These are phyloP conservation scores for Yamadazyma sp. DNA, from an alignment of 805 yeast genomes.

Conservation along the genomic window DNA sequence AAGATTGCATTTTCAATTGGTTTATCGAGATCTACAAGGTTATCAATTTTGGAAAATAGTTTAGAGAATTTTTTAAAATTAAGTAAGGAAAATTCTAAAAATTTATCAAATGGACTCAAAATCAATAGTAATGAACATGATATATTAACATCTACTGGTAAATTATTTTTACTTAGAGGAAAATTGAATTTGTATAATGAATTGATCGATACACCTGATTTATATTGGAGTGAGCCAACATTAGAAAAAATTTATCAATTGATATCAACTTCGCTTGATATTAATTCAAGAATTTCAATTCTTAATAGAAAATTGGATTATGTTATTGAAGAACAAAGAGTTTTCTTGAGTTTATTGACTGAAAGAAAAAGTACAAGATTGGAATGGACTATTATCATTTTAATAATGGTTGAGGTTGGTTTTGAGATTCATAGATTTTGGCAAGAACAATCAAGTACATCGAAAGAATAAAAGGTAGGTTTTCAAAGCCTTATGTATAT, in stretches of 20 bases:
- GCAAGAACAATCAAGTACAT: too few relatives aligned
- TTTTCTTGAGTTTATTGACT: conserved; percentile 67
- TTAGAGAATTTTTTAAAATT: conserved; percentile 65
- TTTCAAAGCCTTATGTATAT: too few relatives aligned
- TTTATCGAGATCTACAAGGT: conserved; percentile 77
- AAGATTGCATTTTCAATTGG: conserved; percentile 90
- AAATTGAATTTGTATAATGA: conserved; percentile 83
- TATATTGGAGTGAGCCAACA: conserved; percentile 90
- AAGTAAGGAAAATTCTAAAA: conserved; percentile 63
- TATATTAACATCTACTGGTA: conserved; percentile 67
- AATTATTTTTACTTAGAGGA: conserved; percentile 72
- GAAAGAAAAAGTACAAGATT: conserved; percentile 73
- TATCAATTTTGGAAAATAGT: conserved; percentile 73
- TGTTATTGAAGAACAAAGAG: conserved; percentile 84
- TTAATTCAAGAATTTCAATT: conserved; percentile 72
- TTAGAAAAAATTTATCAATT: conserved; percentile 72
- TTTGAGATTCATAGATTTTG: conserved; percentile 78
- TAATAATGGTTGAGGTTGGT: conserved; percentile 81
- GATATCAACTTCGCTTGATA: conserved; percentile 70
- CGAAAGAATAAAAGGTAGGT: too few relatives aligned
- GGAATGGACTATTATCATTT: conserved; percentile 84
- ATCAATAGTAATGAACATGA: conserved; percentile 50
- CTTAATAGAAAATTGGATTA: conserved; percentile 85
- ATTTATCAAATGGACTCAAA: conserved; percentile 58
- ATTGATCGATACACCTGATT: conserved; percentile 86